A percentile compares a stretch with the other conserved stretches of the same genome.
phyloP scores from a whole-genome alignment of 352 stramenopile species.

The Phytophthora macrochlamydospora region DNA sequence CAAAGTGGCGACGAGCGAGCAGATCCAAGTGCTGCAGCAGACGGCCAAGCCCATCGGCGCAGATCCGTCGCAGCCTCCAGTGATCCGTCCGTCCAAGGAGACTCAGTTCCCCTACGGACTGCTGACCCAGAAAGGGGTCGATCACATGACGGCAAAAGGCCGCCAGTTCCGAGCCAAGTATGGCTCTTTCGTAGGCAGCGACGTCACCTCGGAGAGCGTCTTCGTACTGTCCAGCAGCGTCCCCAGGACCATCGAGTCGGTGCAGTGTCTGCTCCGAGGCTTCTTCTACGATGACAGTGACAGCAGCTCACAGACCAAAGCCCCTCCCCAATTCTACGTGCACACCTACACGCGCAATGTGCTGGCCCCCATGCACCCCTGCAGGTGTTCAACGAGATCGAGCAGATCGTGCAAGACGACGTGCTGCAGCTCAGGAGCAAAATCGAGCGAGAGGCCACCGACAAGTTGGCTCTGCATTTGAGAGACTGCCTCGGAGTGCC shows the following conservation, averaged over 20 bases:
- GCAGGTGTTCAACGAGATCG: neutral
- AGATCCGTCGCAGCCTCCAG: conserved; percentile 8
- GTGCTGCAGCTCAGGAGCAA: neutral
- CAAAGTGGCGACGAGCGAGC: conserved; percentile 21
- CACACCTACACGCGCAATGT: neutral
- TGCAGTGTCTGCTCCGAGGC: conserved; percentile 18
- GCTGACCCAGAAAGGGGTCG: conserved; percentile 29
- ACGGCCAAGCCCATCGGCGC: conserved; percentile 8
- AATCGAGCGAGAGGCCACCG: neutral
- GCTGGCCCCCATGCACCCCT: neutral
- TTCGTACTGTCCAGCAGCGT: conserved; percentile 39
- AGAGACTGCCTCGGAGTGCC: neutral
- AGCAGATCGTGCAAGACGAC: neutral
- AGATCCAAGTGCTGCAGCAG: conserved; percentile 19
- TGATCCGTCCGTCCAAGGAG: conserved; percentile 7
- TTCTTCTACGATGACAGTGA: conserved; percentile 8
- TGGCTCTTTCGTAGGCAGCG: conserved; percentile 1
- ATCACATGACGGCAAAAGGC: conserved; percentile 13
- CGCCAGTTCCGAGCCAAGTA: conserved; percentile 21
- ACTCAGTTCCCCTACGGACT: conserved; percentile 26
- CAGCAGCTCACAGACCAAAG: neutral
- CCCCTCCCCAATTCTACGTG: neutral
- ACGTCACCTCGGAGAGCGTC: conserved; percentile 13
- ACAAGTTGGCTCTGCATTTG: neutral
- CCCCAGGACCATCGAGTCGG: conserved; percentile 30